Base-by-base conservation (phyloP, 257 asterid genomes). In the Voacanga thouarsii region DNA sequence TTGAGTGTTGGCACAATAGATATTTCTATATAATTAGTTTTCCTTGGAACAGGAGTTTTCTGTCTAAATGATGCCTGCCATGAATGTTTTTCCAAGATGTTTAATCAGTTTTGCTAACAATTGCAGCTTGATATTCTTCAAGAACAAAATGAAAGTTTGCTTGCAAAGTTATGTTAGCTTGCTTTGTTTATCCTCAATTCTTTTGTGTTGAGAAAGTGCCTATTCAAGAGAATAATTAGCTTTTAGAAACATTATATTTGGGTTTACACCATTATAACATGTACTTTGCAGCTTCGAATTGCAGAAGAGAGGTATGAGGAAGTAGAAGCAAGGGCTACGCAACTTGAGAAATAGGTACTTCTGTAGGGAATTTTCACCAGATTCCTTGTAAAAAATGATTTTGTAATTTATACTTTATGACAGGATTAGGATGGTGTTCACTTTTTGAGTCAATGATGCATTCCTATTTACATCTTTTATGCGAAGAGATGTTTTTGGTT, bases 41-140 rank as follows among this genome's bases (percentile, higher is more conserved):
- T 19, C 12, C 28, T 43, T 30, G 66, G 18, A n/a, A n/a, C 33
- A 15, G 43, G 19, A 30, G 18, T 68, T 68, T 16, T 1, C 1
- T 44, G 12, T 33, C 49, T 19, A 56, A 4, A 24, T 70, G 11
- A 56, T 39, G 68, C 10, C 11, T 41, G 23, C 9, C 12, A 37
- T 41, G 30, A 56, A 10, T 47, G 28, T 21, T 68, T 55, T 44
- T 41, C 53, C 53, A 5, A 39, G 73, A 21, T 63, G 30, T 68
- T 55, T 41, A 41, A 68, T 68, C 15, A 68, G 53, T 68, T 0
- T 41, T 65, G 47, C n/a, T 19, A 68, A 67, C 23, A 77, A 74
- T 66, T 89, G 87, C 96, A 95, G 99, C 90, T 95, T 81, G 99
- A 95, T 85, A 90, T 93, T 97, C 99, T 95, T 84, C 99, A 95